Percentiles rank a stretch among this genome's conserved stretches.
Conservation (phyloP, 768 basidiomycete species). For the Tulasnella sp. region DNA sequence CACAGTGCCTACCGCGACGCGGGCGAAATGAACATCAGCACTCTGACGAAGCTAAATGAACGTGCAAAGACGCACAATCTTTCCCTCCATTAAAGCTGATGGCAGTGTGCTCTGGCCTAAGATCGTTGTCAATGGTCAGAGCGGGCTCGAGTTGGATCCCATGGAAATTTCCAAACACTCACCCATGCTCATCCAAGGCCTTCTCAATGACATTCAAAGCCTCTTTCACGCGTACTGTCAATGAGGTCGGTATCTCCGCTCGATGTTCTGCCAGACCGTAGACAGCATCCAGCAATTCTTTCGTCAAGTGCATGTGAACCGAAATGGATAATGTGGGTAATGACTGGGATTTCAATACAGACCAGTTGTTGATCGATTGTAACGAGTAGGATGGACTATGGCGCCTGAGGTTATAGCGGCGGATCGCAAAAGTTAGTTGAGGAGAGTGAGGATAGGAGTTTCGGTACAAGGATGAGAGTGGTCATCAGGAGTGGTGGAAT, state of each 20-base stretch:
- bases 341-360: neutral
- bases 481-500: too few species aligned
- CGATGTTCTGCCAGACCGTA: slow-evolving; percentile 1
- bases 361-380: neutral
- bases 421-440: too few species aligned
- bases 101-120: slow-evolving; percentile 62
- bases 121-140: too few species aligned
- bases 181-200: slow-evolving; percentile 73
- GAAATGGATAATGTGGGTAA: neutral
- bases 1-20: slow-evolving; percentile 63
- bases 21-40: neutral
- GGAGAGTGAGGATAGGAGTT: too few species aligned
- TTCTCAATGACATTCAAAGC: slow-evolving; percentile 74
- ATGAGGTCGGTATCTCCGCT: neutral
- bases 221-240: slow-evolving; percentile 44
- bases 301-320: neutral
- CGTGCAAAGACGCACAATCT: slow-evolving; percentile 52
- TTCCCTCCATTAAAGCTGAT: slow-evolving; percentile 98
- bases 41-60: neutral
- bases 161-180: slow-evolving; percentile 28
- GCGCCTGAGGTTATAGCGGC: too few species aligned
- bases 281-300: slow-evolving; percentile 7
- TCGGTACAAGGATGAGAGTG: too few species aligned
- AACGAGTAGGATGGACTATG: too few species aligned
- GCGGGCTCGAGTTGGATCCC: too few species aligned